Conservation (phyloP, 495 filamentous ascomycete genomes). For the Tirmania nivea region DNA sequence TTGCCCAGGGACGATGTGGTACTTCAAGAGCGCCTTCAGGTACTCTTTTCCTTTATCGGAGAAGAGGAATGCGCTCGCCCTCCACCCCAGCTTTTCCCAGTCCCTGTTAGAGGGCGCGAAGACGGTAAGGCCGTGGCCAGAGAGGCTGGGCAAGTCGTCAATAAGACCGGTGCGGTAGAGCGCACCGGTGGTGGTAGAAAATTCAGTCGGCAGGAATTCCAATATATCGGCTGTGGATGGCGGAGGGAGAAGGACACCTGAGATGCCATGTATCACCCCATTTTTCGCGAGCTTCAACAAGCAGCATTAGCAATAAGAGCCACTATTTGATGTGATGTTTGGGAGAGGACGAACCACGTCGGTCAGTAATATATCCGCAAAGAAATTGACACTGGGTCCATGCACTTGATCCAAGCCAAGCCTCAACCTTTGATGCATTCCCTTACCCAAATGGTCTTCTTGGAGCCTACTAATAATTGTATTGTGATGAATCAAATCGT, state of each 20-base stretch:
- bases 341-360: conserved; percentile 35
- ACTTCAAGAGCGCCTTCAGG: conserved; percentile 50
- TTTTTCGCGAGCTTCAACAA: conserved; percentile 35
- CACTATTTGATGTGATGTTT: background rate
- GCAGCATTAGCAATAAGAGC: conserved; percentile 2
- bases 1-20: conserved; percentile 51
- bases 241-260: conserved; percentile 52
- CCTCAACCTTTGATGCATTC: conserved; percentile 43
- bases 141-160: background rate
- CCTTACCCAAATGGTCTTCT: conserved; percentile 31
- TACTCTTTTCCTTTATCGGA: conserved; percentile 43
- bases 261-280: conserved; percentile 59
- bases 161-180: conserved; percentile 46
- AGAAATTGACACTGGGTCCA: conserved; percentile 52
- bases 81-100: conserved; percentile 45
- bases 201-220: conserved; percentile 43
- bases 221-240: conserved; percentile 36
- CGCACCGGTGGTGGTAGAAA: conserved; percentile 54
- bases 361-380: conserved; percentile 37
- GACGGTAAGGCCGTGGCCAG: conserved; percentile 35
- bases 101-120: conserved; percentile 61
- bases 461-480: conserved; percentile 50
- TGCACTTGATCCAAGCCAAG: conserved; percentile 30
- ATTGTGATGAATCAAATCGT: conserved; percentile 33
- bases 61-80: conserved; percentile 59